A percentile compares a stretch with the other conserved stretches of the same genome.
phyloP scores from a whole-genome alignment of 2,329 filamentous ascomycete species.

The Trichoderma sp. region DNA sequence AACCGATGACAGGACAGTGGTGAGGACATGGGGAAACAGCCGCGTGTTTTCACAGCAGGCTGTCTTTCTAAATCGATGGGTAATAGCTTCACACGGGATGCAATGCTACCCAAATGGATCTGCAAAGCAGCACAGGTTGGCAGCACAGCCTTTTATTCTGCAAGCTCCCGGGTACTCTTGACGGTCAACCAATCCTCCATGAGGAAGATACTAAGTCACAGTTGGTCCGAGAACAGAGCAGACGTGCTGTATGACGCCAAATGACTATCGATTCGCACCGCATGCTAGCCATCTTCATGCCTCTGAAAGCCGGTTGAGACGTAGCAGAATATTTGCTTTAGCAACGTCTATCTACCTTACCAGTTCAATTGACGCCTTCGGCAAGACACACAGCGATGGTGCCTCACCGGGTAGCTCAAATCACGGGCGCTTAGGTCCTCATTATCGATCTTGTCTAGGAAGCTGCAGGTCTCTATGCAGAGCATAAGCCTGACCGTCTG shows the following conservation, averaged over 20 bases:
- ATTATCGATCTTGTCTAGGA: not conserved
- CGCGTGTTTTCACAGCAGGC: not conserved
- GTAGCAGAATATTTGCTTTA: not conserved
- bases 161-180: not conserved
- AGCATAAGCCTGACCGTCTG: not conserved
- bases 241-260: not conserved
- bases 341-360: not conserved
- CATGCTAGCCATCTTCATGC: not conserved
- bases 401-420: not conserved
- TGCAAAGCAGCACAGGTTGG: not conserved
- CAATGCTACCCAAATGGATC: not conserved
- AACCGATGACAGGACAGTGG: not conserved
- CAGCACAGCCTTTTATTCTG: not conserved
- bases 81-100: not conserved
- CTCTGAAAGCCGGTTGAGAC: not conserved
- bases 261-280: not conserved
- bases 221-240: not conserved
- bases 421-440: not conserved
- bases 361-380: not conserved
- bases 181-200: not conserved
- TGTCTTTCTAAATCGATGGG: not conserved
- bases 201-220: not conserved
- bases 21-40: not conserved
- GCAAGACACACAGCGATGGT: not conserved
- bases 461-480: constrained; percentile 4